Percentiles rank a stretch among this genome's conserved stretches.
Conservation (phyloP, 2,329 filamentous ascomycete species). For the Sphaerulina populicola region DNA sequence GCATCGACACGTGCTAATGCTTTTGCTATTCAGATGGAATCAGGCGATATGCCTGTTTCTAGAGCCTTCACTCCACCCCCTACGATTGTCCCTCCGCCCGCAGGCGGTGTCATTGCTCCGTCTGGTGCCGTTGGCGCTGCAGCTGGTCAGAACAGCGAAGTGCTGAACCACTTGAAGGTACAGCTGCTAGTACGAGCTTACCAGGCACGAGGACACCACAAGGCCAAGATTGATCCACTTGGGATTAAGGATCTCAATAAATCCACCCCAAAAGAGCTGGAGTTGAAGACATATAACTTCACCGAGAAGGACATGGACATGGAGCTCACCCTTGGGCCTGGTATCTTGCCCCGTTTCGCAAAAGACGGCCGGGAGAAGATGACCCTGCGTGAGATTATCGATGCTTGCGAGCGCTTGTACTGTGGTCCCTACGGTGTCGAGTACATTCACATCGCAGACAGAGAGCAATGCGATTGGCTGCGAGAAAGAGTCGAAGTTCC, state of each 20-base stretch:
- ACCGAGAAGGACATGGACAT: constrained; percentile 87
- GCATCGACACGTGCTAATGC: neutral
- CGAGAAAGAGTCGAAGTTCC: constrained; percentile 91
- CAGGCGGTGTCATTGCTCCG: constrained; percentile 66
- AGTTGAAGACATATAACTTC: constrained; percentile 90
- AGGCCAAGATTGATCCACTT: constrained; percentile 92
- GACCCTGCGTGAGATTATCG: constrained; percentile 90
- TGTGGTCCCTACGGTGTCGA: constrained; percentile 96
- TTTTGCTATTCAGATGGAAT: constrained; percentile 58
- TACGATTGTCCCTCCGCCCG: constrained; percentile 74
- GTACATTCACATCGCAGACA: constrained; percentile 97
- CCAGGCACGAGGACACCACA: constrained; percentile 96
- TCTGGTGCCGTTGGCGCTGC: constrained; percentile 60
- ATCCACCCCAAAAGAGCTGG: constrained; percentile 68
- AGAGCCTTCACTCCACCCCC: constrained; percentile 95
- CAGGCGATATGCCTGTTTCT: constrained; percentile 92
- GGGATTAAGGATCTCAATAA: constrained; percentile 61
- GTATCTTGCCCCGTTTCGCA: constrained; percentile 90
- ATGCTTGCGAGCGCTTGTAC: constrained; percentile 88
- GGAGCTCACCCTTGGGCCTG: constrained; percentile 84
- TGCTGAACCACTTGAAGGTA: constrained; percentile 95
- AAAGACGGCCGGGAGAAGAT: constrained; percentile 85
- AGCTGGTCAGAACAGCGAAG: constrained; percentile 63
- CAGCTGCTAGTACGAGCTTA: constrained; percentile 95
- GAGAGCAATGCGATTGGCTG: constrained; percentile 97